A percentile compares a stretch with the other conserved stretches of the same genome.
Conservation (phyloP, 2,329 filamentous ascomycete genomes). For the Chaetothyriales sp. region DNA sequence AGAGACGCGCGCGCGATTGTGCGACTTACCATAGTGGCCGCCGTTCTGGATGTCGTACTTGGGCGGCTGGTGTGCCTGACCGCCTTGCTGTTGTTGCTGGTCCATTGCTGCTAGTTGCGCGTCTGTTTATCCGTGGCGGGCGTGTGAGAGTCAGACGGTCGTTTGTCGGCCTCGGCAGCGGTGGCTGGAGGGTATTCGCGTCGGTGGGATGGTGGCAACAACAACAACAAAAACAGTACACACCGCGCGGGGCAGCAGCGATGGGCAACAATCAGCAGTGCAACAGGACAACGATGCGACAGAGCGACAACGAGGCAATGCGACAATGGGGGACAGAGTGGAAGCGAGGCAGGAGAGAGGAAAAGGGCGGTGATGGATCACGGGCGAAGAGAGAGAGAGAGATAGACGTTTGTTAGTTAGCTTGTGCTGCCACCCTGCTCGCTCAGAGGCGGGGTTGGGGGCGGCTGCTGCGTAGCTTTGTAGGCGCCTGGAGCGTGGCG, state of each 20-base stretch:
- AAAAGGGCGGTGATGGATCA: not conserved
- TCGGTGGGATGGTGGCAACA: not conserved
- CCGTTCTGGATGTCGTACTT: conserved; percentile 60
- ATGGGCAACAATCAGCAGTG: not conserved
- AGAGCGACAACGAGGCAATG: not conserved
- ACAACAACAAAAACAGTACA: not conserved
- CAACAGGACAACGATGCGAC: not conserved
- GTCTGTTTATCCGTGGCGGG: not conserved
- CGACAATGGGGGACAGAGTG: not conserved
- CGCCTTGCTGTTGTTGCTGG: conserved; percentile 38
- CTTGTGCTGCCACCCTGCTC: not conserved
- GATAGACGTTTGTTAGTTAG: not conserved
- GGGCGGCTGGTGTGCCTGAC: conserved; percentile 34
- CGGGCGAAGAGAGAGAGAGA: not conserved
- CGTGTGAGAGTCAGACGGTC: not conserved
- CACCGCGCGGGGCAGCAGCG: not conserved
- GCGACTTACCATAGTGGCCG: conserved; percentile 45
- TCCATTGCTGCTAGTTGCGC: conserved; percentile 17
- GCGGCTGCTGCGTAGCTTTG: not conserved
- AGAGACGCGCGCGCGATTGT: not conserved
- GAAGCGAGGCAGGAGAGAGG: not conserved
- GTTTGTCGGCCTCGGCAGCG: not conserved
- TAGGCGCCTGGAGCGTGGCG: not conserved
- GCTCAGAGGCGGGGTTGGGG: not conserved
- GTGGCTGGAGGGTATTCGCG: not conserved